Evolutionary conservation across 2,329 filamentous ascomycete species (phyloP).

Genomic region (Leptographium procerum): DNA sequence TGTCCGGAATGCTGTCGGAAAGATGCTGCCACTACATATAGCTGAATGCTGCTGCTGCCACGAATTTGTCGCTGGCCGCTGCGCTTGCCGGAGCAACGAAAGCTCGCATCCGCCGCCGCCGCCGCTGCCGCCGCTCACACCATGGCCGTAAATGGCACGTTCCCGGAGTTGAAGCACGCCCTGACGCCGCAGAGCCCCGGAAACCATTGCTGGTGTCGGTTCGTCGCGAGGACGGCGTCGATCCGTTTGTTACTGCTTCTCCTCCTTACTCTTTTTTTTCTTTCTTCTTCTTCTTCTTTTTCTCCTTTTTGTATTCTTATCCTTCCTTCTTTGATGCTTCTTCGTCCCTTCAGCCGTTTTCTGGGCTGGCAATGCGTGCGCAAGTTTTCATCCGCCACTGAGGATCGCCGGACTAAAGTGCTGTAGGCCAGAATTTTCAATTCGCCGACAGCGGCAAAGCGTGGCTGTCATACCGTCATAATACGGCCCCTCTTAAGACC

Average conservation of each 20-base stretch:
- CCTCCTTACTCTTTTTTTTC: neutral
- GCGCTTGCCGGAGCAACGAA: neutral
- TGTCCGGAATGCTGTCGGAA: too few species aligned
- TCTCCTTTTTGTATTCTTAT: neutral
- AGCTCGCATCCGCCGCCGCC: too few species aligned
- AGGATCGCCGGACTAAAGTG: too few species aligned
- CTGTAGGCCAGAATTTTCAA: neutral
- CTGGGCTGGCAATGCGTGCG: neutral
- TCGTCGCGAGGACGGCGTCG: neutral
- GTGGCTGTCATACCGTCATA: neutral
- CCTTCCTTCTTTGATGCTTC: neutral
- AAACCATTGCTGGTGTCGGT: conserved; percentile 8
- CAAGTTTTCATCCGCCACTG: too few species aligned
- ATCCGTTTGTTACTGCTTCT: neutral
- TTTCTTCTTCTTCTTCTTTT: neutral
- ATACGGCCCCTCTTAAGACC: conserved; percentile 2
- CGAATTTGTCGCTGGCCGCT: neutral
- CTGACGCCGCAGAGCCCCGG: conserved; percentile 11
- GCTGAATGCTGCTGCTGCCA: neutral
- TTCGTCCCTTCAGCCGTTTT: neutral
- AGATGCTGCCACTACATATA: too few species aligned
- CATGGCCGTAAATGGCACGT: conserved; percentile 1
- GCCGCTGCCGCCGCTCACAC: too few species aligned
- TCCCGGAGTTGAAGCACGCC: conserved; percentile 11
- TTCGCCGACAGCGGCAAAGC: neutral